Conservation (phyloP, 164 flowering plant species). For the Magnolia officinalis region DNA sequence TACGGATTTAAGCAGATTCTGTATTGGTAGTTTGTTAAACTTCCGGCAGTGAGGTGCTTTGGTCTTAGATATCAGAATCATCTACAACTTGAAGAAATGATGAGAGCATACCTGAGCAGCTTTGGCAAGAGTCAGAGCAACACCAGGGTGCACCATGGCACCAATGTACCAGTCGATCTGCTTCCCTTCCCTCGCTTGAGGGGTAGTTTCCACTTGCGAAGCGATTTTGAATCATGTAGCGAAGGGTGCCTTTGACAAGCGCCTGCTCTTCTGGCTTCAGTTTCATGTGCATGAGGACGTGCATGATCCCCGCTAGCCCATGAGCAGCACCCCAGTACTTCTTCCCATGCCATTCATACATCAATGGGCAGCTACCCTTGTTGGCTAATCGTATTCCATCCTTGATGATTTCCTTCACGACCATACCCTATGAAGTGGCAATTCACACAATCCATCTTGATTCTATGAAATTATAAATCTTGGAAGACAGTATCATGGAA, state of each 20-base stretch:
- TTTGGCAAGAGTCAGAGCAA: conserved; percentile 69
- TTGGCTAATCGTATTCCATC: conserved; percentile 38
- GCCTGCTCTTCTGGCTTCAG: conserved; percentile 60
- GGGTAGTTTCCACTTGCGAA: conserved; percentile 81
- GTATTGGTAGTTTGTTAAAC: neutral
- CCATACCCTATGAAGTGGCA: conserved; percentile 26
- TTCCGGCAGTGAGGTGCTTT: neutral
- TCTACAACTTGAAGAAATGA: neutral
- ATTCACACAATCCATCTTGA: neutral
- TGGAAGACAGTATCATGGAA: neutral
- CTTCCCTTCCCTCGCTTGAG: conserved; percentile 50
- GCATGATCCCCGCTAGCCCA: conserved; percentile 82
- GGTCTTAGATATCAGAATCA: neutral
- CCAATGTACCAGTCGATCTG: conserved; percentile 81
- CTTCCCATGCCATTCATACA: conserved; percentile 66
- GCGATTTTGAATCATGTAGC: conserved; percentile 63
- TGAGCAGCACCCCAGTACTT: conserved; percentile 80
- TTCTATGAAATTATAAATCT: neutral
- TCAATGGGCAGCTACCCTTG: conserved; percentile 43
- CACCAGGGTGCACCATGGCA: conserved; percentile 89
- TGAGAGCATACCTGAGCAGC: conserved; percentile 62
- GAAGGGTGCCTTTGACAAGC: conserved; percentile 60
- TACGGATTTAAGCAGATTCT: neutral
- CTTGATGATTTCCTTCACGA: conserved; percentile 39
- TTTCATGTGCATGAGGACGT: conserved; percentile 67